Evolutionary conservation across 2,329 filamentous ascomycete species (phyloP).

Genomic region (Xylaria sp.): DNA sequence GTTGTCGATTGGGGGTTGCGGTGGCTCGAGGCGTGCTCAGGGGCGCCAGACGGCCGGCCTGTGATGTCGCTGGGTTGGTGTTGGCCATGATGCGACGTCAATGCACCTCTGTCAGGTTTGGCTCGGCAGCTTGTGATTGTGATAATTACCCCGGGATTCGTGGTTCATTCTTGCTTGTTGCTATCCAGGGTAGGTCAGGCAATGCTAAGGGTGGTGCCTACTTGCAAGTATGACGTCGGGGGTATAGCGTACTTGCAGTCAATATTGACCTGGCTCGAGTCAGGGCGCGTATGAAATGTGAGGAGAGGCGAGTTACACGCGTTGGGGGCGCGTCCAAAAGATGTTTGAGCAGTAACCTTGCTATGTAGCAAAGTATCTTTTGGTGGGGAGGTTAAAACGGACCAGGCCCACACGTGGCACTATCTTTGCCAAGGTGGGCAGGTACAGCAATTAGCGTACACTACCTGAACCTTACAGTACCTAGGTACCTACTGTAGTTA

Average conservation of each 20-base stretch:
- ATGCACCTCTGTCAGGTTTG: not conserved
- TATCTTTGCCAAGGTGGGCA: not conserved
- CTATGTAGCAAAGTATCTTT: not conserved
- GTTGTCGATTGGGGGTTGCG: constrained; percentile 51
- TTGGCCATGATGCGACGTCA: constrained; percentile 34
- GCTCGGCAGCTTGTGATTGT: constrained; percentile 9
- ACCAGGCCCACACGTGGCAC: constrained; percentile 15
- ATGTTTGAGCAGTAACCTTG: not conserved
- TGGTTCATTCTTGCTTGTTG: constrained; percentile 16
- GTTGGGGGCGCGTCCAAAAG: constrained; percentile 1
- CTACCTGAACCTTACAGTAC: too few relatives aligned
- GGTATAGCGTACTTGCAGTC: not conserved
- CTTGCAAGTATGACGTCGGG: constrained; percentile 17
- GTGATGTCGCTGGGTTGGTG: constrained; percentile 26
- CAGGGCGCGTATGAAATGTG: not conserved
- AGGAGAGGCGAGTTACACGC: constrained; percentile 1
- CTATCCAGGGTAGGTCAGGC: constrained; percentile 4
- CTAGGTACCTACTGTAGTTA: too few relatives aligned
- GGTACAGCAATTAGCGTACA: constrained; percentile 1
- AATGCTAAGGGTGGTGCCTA: not conserved
- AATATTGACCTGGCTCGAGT: constrained; percentile 12
- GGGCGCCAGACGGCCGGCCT: constrained; percentile 36
- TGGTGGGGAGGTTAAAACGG: not conserved
- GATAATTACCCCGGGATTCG: not conserved
- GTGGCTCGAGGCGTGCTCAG: constrained; percentile 44